These are phyloP conservation scores for Daldinia eschscholtzii DNA, from an alignment of 2,329 filamentous ascomycete genomes.

Conservation along the genomic window DNA sequence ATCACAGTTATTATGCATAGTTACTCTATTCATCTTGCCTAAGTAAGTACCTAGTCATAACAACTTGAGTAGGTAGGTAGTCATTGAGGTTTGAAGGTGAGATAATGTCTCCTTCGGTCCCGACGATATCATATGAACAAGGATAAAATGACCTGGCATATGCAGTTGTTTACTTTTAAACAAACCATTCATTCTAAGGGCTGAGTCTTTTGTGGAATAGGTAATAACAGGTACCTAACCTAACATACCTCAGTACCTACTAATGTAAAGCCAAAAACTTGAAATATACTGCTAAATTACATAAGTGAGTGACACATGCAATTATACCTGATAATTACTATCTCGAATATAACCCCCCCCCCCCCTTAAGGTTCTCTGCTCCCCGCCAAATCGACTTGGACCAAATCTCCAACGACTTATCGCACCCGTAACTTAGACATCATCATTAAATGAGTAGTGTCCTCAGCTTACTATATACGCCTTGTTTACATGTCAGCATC, in stretches of 20 bases:
- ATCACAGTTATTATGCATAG: neutral
- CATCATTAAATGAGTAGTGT: neutral
- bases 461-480: neutral
- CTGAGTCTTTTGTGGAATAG: neutral
- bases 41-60: neutral
- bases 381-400: neutral
- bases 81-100: neutral
- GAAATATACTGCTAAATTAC: too few species aligned
- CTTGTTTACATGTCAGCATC: neutral
- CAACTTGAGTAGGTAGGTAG: too few species aligned
- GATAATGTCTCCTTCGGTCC: neutral
- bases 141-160: neutral
- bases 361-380: neutral
- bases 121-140: neutral
- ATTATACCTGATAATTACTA: neutral
- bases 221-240: too few species aligned
- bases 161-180: neutral
- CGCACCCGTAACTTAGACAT: neutral
- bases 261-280: too few species aligned
- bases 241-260: too few species aligned
- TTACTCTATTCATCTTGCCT: neutral
- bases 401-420: neutral
- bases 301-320: neutral
- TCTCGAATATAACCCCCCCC: neutral
- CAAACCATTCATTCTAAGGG: too few species aligned